Base-by-base conservation (phyloP, 2,329 filamentous ascomycete genomes). In the Sclerotinia nivalis region DNA sequence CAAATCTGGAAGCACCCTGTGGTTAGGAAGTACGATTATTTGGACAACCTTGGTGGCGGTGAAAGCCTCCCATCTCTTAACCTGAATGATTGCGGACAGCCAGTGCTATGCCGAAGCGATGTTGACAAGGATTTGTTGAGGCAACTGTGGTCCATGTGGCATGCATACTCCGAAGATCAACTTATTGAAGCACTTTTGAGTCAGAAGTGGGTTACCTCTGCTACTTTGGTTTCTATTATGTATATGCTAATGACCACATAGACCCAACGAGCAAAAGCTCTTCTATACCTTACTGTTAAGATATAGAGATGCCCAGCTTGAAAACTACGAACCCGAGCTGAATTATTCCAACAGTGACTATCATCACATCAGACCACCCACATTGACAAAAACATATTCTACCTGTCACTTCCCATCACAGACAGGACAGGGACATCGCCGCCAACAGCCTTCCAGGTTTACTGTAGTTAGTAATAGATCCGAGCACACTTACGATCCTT, bases 311-410 rank as follows among this genome's bases (percentile, higher is more conserved):
- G 89, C 93, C 72, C 90, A 96, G 74, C 81, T 97, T 1, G 94
- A 98, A 78, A 92, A 97, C 77, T 98, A 96, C 77, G 91, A 91
- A 71, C 89, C 89, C 43, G 87, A 91, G 31, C 83, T 97, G 69
- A 88, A 88, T n/a, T 91, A 96, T 77, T 97, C 95, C 0, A 87
- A 90, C 69, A 97, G 93, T 80, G 95, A 98, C 77, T 96, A 96
- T 75, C 95, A 97, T 76, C 93, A 96, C 76, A 86, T 92, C 50
- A 85, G 84, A 69, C 87, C 88, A 15, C 80, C 82, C 0, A 81
- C 83, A 40, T 87, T 87, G 83, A 86, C 84, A 72, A 88, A 86
- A 75, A 85, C 87, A 59, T 83, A 88, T 62, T 88, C 88, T 0
- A 90, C 88, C 0, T 84, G 87, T 72, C 83, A 89, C 72, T 90